These are phyloP conservation scores for Pseudotsuga menziesii DNA, from an alignment of 75 land plant genomes.

Conservation along the genomic window DNA sequence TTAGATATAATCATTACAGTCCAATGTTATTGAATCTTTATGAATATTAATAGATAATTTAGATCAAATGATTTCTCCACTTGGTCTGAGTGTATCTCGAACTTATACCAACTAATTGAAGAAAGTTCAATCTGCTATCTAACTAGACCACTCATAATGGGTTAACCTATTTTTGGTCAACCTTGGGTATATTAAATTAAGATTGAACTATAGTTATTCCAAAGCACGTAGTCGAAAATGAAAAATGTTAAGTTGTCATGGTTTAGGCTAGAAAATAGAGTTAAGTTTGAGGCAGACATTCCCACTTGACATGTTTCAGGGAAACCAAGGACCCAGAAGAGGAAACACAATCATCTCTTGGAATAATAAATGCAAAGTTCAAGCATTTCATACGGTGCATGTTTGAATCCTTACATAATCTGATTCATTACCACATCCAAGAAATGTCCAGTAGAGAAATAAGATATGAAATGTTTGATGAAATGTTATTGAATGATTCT, in stretches of 20 bases:
- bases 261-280: not conserved
- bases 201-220: not conserved
- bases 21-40: too few species aligned
- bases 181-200: not conserved
- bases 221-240: not conserved
- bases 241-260: not conserved
- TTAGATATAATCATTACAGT: too few species aligned
- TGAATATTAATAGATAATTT: too few species aligned
- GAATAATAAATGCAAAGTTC: too few species aligned
- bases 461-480: too few species aligned
- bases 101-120: not conserved
- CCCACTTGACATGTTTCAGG: too few species aligned
- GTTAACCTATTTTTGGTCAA: not conserved
- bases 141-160: not conserved
- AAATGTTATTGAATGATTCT: too few species aligned
- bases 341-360: too few species aligned
- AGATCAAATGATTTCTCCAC: not conserved
- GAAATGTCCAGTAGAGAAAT: too few species aligned
- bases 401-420: not conserved
- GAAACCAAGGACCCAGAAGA: too few species aligned
- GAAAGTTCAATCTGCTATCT: not conserved
- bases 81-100: not conserved
- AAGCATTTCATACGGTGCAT: not conserved
- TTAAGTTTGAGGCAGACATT: too few species aligned
- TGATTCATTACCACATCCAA: too few species aligned